phyloP scores from a whole-genome alignment of 164 flowering plant genomes.

The Macadamia tetraphylla region DNA sequence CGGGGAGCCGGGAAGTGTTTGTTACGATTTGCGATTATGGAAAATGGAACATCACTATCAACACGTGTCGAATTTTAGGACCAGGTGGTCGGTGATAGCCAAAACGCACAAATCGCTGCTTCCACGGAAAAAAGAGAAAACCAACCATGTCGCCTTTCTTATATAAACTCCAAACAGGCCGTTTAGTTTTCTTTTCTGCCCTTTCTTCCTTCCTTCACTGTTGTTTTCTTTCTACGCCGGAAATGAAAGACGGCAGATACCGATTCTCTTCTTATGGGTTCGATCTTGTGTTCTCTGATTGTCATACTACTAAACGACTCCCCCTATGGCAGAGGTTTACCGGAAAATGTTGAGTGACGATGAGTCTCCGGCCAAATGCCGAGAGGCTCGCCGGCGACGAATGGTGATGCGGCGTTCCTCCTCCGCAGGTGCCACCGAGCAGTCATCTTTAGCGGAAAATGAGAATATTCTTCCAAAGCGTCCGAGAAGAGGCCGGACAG shows the following conservation, averaged over 20 bases:
- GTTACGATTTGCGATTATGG: too few relatives aligned
- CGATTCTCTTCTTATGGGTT: background rate
- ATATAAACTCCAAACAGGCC: background rate
- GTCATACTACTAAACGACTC: background rate
- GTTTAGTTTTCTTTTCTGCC: background rate
- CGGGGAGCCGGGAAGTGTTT: background rate
- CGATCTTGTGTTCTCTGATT: background rate
- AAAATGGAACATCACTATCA: too few relatives aligned
- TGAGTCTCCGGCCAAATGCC: slow-evolving; percentile 24
- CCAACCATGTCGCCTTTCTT: slow-evolving; percentile 12
- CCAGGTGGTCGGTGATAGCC: too few relatives aligned
- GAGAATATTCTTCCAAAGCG: background rate
- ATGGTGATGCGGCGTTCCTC: slow-evolving; percentile 22
- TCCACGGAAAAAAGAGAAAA: background rate
- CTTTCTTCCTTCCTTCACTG: background rate
- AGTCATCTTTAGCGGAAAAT: background rate
- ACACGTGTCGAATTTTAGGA: too few relatives aligned
- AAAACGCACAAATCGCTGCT: background rate
- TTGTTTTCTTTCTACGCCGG: background rate
- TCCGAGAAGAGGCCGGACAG: background rate
- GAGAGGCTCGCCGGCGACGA: slow-evolving; percentile 29
- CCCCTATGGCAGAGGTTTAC: slow-evolving; percentile 12
- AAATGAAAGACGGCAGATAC: slow-evolving; percentile 3
- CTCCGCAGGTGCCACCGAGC: background rate
- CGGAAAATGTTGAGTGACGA: slow-evolving; percentile 18